A percentile compares a stretch with the other conserved stretches of the same genome.
Evolutionary conservation across 2,329 filamentous ascomycete genomes (phyloP).

Genomic region (Talaromyces sp.): DNA sequence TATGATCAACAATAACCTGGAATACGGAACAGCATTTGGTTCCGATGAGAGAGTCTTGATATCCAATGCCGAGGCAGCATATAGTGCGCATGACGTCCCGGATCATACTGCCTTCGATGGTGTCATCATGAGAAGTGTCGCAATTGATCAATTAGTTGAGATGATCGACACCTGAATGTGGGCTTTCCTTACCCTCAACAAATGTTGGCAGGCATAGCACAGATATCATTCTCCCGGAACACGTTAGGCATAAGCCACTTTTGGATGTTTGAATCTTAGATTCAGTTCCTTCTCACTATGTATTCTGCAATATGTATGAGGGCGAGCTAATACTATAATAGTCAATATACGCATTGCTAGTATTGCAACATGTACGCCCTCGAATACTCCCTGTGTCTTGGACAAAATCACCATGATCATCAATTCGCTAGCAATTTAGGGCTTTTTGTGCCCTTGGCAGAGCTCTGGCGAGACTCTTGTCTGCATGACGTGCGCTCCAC

Average conservation of each 20-base stretch:
- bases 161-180: neutral
- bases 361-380: too few relatives aligned
- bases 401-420: too few relatives aligned
- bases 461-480: too few relatives aligned
- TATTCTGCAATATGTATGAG: too few relatives aligned
- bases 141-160: neutral
- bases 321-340: too few relatives aligned
- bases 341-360: too few relatives aligned
- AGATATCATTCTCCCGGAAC: neutral
- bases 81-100: neutral
- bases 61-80: neutral
- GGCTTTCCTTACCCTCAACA: neutral
- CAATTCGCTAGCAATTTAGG: too few relatives aligned
- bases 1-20: neutral
- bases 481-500: too few relatives aligned
- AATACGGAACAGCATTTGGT: neutral
- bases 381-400: too few relatives aligned
- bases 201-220: neutral
- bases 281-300: too few relatives aligned
- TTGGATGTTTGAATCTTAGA: too few relatives aligned
- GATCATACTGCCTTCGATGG: neutral
- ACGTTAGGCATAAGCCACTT: neutral
- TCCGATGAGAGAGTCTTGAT: constrained; percentile 8
- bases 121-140: neutral
- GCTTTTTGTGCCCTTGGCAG: too few relatives aligned